These are phyloP conservation scores for Serendipita vermifera DNA, from an alignment of 768 basidiomycete species.

Conservation along the genomic window DNA sequence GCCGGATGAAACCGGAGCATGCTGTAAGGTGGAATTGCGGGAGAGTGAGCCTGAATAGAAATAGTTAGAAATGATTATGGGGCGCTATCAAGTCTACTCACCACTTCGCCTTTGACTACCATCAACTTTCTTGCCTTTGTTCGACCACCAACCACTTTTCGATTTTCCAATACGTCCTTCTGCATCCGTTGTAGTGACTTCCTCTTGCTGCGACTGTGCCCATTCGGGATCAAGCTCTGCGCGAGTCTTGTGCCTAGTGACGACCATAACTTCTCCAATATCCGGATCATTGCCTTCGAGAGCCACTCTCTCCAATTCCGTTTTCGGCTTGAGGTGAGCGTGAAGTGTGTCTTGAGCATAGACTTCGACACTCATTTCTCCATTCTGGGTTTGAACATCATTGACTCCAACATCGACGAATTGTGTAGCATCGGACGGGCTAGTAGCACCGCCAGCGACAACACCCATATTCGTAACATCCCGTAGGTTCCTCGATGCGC, in stretches of 20 bases:
- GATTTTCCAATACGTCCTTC: background rate
- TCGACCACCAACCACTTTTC: slow-evolving; percentile 9
- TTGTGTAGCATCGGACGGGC: background rate
- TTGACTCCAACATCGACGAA: slow-evolving; percentile 5
- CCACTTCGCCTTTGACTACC: too few species aligned
- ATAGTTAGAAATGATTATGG: too few species aligned
- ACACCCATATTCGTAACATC: slow-evolving; percentile 6
- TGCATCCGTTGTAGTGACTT: background rate
- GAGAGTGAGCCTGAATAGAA: too few species aligned
- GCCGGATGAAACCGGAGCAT: too few species aligned
- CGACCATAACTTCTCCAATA: slow-evolving; percentile 2
- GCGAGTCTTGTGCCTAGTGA: background rate
- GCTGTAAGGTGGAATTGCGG: too few species aligned
- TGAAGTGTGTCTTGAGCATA: background rate
- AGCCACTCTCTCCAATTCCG: background rate
- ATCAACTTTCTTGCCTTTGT: background rate
- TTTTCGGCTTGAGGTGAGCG: background rate
- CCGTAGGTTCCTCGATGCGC: background rate
- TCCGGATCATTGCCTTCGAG: background rate
- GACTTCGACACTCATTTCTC: background rate
- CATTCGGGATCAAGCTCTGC: background rate
- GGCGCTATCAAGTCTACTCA: too few species aligned
- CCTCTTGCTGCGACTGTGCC: background rate
- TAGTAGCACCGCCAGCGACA: background rate
- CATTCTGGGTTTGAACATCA: background rate